These are phyloP conservation scores for Aegilops longissima DNA, from an alignment of 176 grass and related monocot genomes.

Conservation along the genomic window DNA sequence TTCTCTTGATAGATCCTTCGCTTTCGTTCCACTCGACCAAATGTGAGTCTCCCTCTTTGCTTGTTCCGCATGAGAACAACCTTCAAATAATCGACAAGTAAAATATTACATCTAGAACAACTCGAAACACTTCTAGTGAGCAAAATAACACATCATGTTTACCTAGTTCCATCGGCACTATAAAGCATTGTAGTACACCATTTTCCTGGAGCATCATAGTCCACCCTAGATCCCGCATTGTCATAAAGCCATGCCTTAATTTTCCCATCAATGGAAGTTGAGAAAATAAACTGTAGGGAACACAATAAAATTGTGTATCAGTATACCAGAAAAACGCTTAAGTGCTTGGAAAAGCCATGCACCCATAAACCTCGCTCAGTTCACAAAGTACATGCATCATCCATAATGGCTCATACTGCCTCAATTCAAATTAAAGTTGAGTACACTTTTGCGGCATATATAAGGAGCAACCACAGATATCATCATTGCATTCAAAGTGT, in stretches of 20 bases:
- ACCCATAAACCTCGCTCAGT: neutral
- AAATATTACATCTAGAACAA: conserved; percentile 25
- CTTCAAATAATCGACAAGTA: conserved; percentile 45
- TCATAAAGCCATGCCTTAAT: conserved; percentile 99
- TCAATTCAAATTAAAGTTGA: conserved; percentile 11
- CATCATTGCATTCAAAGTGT: neutral
- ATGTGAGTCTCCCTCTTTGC: conserved; percentile 89
- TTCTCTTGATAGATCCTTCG: conserved; percentile 95
- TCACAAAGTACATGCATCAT: conserved; percentile 4
- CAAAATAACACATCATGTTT: conserved; percentile 25
- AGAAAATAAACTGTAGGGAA: conserved; percentile 85
- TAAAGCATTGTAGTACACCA: conserved; percentile 98
- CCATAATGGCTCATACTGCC: neutral
- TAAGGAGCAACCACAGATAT: conserved; percentile 24
- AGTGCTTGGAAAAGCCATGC: neutral
- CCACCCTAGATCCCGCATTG: conserved; percentile 83
- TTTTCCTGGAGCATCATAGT: conserved; percentile 91
- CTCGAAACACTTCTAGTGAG: conserved; percentile 2
- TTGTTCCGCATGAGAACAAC: conserved; percentile 95
- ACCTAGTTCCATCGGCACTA: conserved; percentile 94
- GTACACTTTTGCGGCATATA: neutral
- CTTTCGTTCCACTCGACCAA: conserved; percentile 99
- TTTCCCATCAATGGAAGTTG: conserved; percentile 92
- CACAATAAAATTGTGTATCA: conserved; percentile 24
- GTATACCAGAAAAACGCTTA: neutral